Conservation (phyloP, 805 yeast species). For the Maudiozyma turicensis region DNA sequence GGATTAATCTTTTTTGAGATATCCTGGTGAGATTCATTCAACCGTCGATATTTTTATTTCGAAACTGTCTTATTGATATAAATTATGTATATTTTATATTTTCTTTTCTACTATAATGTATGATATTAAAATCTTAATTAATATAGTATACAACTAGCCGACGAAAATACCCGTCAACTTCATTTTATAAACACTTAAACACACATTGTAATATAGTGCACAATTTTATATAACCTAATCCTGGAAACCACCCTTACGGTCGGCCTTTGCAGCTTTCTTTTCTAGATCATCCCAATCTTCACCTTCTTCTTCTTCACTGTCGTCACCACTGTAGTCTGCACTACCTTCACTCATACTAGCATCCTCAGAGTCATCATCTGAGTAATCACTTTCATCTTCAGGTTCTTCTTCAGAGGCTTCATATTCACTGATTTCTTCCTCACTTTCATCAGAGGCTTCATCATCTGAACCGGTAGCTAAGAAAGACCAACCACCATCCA, state of each 20-base stretch:
- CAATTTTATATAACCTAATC: slow-evolving; percentile 9
- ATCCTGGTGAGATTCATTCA: too few species aligned
- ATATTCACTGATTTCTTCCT: slow-evolving; percentile 48
- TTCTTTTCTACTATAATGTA: background rate
- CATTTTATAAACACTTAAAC: background rate
- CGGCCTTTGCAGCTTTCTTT: slow-evolving; percentile 33
- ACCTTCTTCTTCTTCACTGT: slow-evolving; percentile 25
- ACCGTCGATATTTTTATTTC: background rate
- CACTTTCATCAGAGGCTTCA: slow-evolving; percentile 58
- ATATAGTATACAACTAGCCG: background rate
- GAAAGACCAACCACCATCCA: slow-evolving; percentile 95
- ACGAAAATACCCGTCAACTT: too few species aligned
- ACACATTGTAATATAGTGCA: background rate
- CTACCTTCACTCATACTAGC: slow-evolving; percentile 29
- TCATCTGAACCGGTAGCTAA: slow-evolving; percentile 81
- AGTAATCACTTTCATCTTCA: slow-evolving; percentile 33
- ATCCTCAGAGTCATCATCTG: slow-evolving; percentile 31
- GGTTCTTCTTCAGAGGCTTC: slow-evolving; percentile 38
- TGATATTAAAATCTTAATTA: background rate
- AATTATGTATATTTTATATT: background rate
- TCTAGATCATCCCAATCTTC: slow-evolving; percentile 35
- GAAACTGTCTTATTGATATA: background rate
- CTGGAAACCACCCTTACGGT: slow-evolving; percentile 22
- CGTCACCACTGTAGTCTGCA: slow-evolving; percentile 20
- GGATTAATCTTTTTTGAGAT: slow-evolving; percentile 3